Conservation (phyloP, 805 yeast species). For the Sungouiella blattae region DNA sequence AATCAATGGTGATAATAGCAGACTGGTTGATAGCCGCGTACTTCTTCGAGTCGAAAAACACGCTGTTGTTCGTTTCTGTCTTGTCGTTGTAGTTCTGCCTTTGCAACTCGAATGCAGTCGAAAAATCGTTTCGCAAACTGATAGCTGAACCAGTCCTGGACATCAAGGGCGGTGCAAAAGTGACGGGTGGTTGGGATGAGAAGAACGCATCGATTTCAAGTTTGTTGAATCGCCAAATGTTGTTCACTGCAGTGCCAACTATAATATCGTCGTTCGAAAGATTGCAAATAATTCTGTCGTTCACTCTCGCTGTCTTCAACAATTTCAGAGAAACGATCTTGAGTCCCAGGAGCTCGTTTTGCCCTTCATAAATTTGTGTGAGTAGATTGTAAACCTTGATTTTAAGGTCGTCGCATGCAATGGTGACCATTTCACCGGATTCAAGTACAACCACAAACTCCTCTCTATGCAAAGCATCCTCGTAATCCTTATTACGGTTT, state of each 20-base stretch:
- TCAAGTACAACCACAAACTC: slow-evolving; percentile 54
- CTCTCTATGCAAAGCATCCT: slow-evolving; percentile 24
- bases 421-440: slow-evolving; percentile 46
- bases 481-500: slow-evolving; percentile 6
- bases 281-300: slow-evolving; percentile 63
- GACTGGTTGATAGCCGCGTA: slow-evolving; percentile 24
- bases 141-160: slow-evolving; percentile 5
- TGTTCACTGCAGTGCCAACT: slow-evolving; percentile 62
- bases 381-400: slow-evolving; percentile 27
- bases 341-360: slow-evolving; percentile 5
- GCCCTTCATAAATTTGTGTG: slow-evolving; percentile 16
- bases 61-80: not conserved
- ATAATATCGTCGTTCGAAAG: slow-evolving; percentile 48
- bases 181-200: slow-evolving; percentile 1
- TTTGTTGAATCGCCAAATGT: slow-evolving; percentile 59
- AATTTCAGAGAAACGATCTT: slow-evolving; percentile 51
- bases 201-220: slow-evolving; percentile 21
- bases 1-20: slow-evolving; percentile 55
- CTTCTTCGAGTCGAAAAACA: slow-evolving; percentile 1
- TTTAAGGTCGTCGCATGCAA: slow-evolving; percentile 49
- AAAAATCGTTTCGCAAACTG: slow-evolving; percentile 1
- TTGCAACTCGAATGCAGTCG: slow-evolving; percentile 4
- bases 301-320: slow-evolving; percentile 67
- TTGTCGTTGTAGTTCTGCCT: not conserved
- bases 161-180: slow-evolving; percentile 17